These are phyloP conservation scores for Neurospora cerealis DNA, from an alignment of 495 filamentous ascomycete genomes.

Conservation along the genomic window DNA sequence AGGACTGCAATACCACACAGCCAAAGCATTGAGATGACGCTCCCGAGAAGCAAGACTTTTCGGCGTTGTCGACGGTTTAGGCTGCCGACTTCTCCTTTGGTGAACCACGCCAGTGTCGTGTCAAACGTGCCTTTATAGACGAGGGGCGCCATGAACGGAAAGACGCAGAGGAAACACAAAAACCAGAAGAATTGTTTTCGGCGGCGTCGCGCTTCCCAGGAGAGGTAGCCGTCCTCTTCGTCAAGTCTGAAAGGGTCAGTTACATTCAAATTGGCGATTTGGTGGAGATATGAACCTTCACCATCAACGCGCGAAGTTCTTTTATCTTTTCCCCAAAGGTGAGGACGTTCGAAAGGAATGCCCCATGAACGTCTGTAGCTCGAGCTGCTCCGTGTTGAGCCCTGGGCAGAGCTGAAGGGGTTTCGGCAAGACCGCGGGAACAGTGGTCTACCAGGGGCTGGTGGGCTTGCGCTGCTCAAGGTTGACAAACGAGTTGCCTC, in stretches of 20 bases:
- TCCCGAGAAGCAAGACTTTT: conserved; percentile 12
- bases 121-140: conserved; percentile 19
- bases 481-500: background rate
- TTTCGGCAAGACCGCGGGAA: conserved; percentile 9
- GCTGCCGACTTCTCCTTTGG: conserved; percentile 19
- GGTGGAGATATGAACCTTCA: conserved; percentile 1
- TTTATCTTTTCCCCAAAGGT: conserved; percentile 2
- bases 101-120: conserved; percentile 22
- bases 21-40: conserved; percentile 11
- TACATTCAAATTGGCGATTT: conserved; percentile 6
- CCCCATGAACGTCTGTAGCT: background rate
- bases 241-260: conserved; percentile 1
- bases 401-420: conserved; percentile 7
- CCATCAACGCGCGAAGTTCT: background rate
- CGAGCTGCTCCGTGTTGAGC: conserved; percentile 1
- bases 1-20: conserved; percentile 5
- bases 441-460: background rate
- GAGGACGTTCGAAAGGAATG: background rate
- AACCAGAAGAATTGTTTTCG: conserved; percentile 20
- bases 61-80: conserved; percentile 20
- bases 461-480: conserved; percentile 2
- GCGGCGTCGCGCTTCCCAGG: conserved; percentile 11
- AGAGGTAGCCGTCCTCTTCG: conserved; percentile 18
- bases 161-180: conserved; percentile 17
- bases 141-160: conserved; percentile 26